Conservation (phyloP, 495 filamentous ascomycete species). For the Aeminium ludgeri region DNA sequence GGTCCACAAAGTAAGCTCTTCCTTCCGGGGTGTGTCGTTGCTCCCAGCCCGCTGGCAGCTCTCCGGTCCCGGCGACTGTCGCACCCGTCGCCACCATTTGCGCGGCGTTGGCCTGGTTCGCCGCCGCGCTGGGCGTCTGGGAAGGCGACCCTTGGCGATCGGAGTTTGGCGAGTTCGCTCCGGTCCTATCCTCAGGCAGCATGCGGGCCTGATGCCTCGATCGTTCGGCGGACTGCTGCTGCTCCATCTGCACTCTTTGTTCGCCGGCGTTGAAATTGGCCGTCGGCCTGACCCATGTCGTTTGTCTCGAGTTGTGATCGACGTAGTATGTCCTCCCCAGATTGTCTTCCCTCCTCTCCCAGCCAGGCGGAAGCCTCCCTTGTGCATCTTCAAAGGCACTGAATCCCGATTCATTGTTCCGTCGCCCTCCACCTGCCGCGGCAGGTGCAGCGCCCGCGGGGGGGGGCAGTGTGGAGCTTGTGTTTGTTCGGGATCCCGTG, state of each 20-base stretch:
- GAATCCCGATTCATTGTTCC: conserved; percentile 32
- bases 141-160: conserved; percentile 39
- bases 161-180: conserved; percentile 75
- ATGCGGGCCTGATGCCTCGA: conserved; percentile 88
- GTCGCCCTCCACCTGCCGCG: conserved; percentile 1
- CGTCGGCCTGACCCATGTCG: conserved; percentile 85
- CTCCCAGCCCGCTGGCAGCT: conserved; percentile 92
- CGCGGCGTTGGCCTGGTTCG: conserved; percentile 36
- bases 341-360: conserved; percentile 93
- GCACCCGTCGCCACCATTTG: conserved; percentile 90
- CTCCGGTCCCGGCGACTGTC: conserved; percentile 85
- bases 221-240: conserved; percentile 78
- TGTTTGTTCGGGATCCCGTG: conserved; percentile 7
- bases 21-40: conserved; percentile 90
- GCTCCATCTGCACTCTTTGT: conserved; percentile 62
- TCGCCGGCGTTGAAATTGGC: conserved; percentile 62
- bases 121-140: conserved; percentile 25
- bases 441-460: conserved; percentile 12
- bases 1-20: conserved; percentile 93
- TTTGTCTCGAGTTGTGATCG: conserved; percentile 92
- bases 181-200: conserved; percentile 88
- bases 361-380: conserved; percentile 79
- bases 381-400: conserved; percentile 93
- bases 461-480: conserved; percentile 5
- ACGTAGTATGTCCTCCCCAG: conserved; percentile 97